Base-by-base conservation (phyloP, 2,329 filamentous ascomycete species). In the Podosphaera xanthii region DNA sequence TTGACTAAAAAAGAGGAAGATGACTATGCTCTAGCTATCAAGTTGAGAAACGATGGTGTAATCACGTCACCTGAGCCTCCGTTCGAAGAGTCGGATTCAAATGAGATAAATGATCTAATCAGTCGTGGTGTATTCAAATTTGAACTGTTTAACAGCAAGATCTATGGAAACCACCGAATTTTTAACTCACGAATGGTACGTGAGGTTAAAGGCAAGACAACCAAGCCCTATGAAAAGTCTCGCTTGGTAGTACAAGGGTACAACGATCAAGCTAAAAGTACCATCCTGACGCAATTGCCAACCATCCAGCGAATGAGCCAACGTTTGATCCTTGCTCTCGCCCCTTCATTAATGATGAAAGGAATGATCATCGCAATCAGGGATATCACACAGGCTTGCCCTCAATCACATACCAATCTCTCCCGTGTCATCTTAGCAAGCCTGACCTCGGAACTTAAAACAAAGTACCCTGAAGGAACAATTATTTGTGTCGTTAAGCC, bases 231-330 rank as follows among this genome's bases (percentile, higher is more conserved):
- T 22, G 49, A 59, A 31, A 59, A 59, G 35, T 59, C 58, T 30
- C 35, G 58, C 4, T 22, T 59, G 8, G 49, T 44, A 3, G 30
- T 61, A 4, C 59, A 62, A 52, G 59, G 12, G 5, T 61, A 61
- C 40, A 59, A 62, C 7, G 61, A 62, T 38, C 7, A 59, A 4
- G 58, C 49, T 46, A 62, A 62, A 40, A 12, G 57, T 2, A 31
- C 34, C n/a, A 58, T 61, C 48, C 49, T 62, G n/a, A 62, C 61
- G 4, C 50, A 60, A 55, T 62, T 59, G n/a, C 56, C 52, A 7
- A 62, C 59, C 10, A 59, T 60, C n/a, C 59, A 62, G 54, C 33
- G 55, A 36, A n/a, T 46, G 5, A 62, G 53, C 35, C 44, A 62
- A 57, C 31, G 59, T 22, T 6, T 60, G 33, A 22, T 62, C 30